Evolutionary conservation across 495 filamentous ascomycete genomes (phyloP).

Genomic region (Melanomma pulvis-pyrius): DNA sequence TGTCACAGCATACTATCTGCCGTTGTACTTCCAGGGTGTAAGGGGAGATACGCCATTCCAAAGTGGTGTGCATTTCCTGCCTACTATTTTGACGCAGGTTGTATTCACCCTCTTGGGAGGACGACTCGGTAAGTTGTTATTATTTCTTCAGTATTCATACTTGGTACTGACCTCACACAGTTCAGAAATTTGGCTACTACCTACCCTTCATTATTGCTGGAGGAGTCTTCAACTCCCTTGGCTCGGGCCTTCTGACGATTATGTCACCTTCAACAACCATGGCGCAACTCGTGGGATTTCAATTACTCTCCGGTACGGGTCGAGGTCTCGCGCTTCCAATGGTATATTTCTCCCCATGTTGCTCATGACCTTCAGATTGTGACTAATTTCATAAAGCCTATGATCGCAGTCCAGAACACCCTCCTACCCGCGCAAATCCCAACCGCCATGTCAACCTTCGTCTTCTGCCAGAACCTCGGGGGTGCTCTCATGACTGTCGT

Average conservation of each 20-base stretch:
- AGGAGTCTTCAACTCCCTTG: neutral
- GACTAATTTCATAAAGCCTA: neutral
- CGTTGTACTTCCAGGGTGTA: constrained; percentile 49
- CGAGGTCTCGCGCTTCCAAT: neutral
- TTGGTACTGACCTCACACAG: neutral
- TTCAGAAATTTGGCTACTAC: neutral
- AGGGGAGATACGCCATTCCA: constrained; percentile 38
- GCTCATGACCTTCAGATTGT: neutral
- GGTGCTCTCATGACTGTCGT: constrained; percentile 10
- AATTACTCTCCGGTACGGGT: neutral
- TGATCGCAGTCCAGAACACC: constrained; percentile 18
- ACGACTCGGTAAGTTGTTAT: constrained; percentile 7
- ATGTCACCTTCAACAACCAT: neutral
- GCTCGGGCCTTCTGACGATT: neutral
- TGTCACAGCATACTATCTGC: constrained; percentile 39
- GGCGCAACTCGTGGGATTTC: neutral
- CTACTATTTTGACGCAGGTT: constrained; percentile 6
- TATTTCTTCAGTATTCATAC: constrained; percentile 6
- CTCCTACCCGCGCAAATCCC: constrained; percentile 12
- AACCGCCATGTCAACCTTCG: constrained; percentile 5
- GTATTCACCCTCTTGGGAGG: constrained; percentile 1
- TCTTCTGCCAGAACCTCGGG: constrained; percentile 19
- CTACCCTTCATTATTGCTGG: neutral
- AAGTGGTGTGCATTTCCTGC: constrained; percentile 34
- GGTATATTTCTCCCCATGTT: neutral